phyloP scores from a whole-genome alignment of 1,139 yeast genomes.

The Tardiomyces depauwii region DNA sequence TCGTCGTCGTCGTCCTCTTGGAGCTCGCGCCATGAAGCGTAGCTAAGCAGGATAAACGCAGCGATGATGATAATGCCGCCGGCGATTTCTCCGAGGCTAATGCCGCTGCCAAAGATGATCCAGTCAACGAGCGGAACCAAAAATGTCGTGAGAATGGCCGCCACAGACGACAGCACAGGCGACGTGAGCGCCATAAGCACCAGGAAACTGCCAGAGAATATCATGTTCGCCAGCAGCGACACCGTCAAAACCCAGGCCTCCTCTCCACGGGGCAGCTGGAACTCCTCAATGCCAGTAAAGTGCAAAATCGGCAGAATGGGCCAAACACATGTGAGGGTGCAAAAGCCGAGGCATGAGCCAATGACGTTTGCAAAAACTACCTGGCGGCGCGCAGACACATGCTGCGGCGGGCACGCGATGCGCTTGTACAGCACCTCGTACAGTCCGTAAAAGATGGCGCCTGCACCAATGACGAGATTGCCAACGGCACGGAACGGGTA shows the following conservation, averaged over 20 bases:
- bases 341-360: constrained; percentile 48
- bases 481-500: constrained; percentile 63
- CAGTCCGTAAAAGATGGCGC: constrained; percentile 76
- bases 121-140: constrained; percentile 74
- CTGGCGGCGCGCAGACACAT: constrained; percentile 42
- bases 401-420: constrained; percentile 62
- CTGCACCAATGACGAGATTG: constrained; percentile 56
- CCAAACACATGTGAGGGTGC: constrained; percentile 43
- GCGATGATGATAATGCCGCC: constrained; percentile 35
- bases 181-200: constrained; percentile 75
- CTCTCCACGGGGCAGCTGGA: constrained; percentile 40
- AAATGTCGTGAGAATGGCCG: constrained; percentile 67
- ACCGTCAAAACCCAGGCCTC: constrained; percentile 35
- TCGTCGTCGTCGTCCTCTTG: constrained; percentile 33
- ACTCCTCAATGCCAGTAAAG: constrained; percentile 44
- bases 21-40: constrained; percentile 67
- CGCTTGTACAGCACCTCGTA: constrained; percentile 79
- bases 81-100: constrained; percentile 24
- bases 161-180: constrained; percentile 77
- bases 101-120: constrained; percentile 47
- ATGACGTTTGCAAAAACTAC: constrained; percentile 48
- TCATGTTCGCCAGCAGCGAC: constrained; percentile 46
- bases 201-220: constrained; percentile 63
- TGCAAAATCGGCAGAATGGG: constrained; percentile 41
- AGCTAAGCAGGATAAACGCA: constrained; percentile 60